Conservation (phyloP, 2,329 filamentous ascomycete species). For the Penicillium sp. region DNA sequence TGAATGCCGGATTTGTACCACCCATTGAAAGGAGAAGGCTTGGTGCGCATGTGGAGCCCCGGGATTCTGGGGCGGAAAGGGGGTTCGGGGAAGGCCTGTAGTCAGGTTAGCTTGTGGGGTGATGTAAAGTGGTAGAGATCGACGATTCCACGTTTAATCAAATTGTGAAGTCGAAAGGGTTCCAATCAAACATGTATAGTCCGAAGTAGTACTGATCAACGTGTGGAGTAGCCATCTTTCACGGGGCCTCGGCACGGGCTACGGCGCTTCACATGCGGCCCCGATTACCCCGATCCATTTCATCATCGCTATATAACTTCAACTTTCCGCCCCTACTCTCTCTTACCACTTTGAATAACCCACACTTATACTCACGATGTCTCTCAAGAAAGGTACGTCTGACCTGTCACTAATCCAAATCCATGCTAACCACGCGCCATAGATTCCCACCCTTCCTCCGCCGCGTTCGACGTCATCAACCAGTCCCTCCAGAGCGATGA, state of each 20-base stretch:
- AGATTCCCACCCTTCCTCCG: slow-evolving; percentile 87
- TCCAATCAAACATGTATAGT: background rate
- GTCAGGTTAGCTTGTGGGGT: background rate
- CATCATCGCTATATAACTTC: slow-evolving; percentile 22
- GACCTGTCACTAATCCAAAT: background rate
- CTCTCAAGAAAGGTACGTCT: slow-evolving; percentile 68
- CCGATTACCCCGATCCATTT: slow-evolving; percentile 14
- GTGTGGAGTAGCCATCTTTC: slow-evolving; percentile 3
- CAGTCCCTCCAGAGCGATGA: slow-evolving; percentile 66
- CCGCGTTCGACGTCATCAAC: slow-evolving; percentile 87
- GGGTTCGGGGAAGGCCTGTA: background rate
- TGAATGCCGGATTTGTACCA: slow-evolving; percentile 20
- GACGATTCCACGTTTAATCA: background rate
- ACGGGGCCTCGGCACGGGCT: slow-evolving; percentile 21
- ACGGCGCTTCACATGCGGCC: slow-evolving; percentile 24
- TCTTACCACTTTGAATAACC: background rate
- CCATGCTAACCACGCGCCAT: slow-evolving; percentile 12
- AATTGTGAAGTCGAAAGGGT: background rate
- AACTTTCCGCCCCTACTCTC: background rate
- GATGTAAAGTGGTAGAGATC: background rate
- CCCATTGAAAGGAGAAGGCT: background rate
- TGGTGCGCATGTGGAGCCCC: slow-evolving; percentile 4
- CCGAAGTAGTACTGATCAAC: background rate
- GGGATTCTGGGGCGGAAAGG: slow-evolving; percentile 5
- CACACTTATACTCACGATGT: slow-evolving; percentile 53